Evolutionary conservation across 192 early-diverging fungal genomes (phyloP).

Genomic region (Podila epicladia): DNA sequence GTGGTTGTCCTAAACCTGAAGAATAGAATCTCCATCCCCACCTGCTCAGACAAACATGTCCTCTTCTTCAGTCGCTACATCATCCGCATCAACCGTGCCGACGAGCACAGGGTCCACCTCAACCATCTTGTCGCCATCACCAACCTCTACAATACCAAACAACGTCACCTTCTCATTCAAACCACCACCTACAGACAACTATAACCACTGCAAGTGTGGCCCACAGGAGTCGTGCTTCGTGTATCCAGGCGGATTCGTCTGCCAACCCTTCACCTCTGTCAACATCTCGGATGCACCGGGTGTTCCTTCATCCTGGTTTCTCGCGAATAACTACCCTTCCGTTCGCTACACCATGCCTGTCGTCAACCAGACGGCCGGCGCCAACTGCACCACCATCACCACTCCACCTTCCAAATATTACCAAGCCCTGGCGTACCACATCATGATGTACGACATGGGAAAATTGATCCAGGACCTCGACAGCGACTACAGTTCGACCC

Average conservation of each 20-base stretch:
- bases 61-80: neutral
- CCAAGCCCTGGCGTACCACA: neutral
- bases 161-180: slow-evolving; percentile 1
- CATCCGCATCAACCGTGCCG: neutral
- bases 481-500: neutral
- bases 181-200: slow-evolving; percentile 20
- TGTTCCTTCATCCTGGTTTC: slow-evolving; percentile 29
- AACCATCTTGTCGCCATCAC: neutral
- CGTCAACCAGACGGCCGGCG: slow-evolving; percentile 17
- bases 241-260: slow-evolving; percentile 9
- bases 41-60: neutral
- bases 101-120: neutral
- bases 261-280: slow-evolving; percentile 17
- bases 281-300: neutral
- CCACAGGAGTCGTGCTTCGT: slow-evolving; percentile 16
- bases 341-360: slow-evolving; percentile 27
- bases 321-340: slow-evolving; percentile 11
- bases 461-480: neutral
- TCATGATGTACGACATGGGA: slow-evolving; percentile 14
- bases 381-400: slow-evolving; percentile 39
- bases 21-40: too few species aligned
- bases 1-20: neutral
- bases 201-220: slow-evolving; percentile 14
- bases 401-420: slow-evolving; percentile 5
- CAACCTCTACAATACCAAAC: neutral